Base-by-base conservation (phyloP, 495 filamentous ascomycete species). In the Aspergillus leporis region DNA sequence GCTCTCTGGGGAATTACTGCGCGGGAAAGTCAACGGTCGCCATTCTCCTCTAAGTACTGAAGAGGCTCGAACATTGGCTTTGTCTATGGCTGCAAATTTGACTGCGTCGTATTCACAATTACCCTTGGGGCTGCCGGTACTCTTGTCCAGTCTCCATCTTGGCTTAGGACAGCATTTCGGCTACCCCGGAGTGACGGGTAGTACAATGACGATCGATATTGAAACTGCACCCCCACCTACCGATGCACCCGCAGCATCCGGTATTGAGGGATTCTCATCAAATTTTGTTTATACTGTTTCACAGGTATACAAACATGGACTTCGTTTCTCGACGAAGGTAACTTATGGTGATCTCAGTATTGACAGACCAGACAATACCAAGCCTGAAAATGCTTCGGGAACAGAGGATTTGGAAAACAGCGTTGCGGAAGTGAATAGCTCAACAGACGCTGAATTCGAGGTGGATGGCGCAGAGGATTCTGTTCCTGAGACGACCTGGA, bases 91-190 rank as follows among this genome's bases (percentile, higher is more conserved):
- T 22, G 60, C 63, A n/a, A 71, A 66, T 38, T 31, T 75, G 21
- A 70, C 61, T 4, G 46, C 61, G 1, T 64, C 70, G 40, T 73
- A 76, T 49, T 66, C 68, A 1, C 67, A 68, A 12, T 41, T 73
- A 0, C 66, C 71, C n/a, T 46, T 57, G 25, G 63, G 55, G 1
- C 53, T 60, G 3, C 60, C 68, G 10, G 60, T 66, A 6, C 56
- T 67, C 6, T 57, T 72, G 23, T 50, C 72, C 18, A 73, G 72
- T 19, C 66, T 75, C 1, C 70, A 77, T 43, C 70, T 80, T 16
- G 76, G 77, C 14, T 56, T 78, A 5, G 71, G 72, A 8, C 74
- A 72, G 18, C 65, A 73, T 47, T 73, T 78, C 30, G 77, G 74
- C 0, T 62, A 72, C 31, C 28, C 67, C 9, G 62, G 68, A 1